phyloP scores from a whole-genome alignment of 1,284 basidiomycete species.

The Coniophora puteana region DNA sequence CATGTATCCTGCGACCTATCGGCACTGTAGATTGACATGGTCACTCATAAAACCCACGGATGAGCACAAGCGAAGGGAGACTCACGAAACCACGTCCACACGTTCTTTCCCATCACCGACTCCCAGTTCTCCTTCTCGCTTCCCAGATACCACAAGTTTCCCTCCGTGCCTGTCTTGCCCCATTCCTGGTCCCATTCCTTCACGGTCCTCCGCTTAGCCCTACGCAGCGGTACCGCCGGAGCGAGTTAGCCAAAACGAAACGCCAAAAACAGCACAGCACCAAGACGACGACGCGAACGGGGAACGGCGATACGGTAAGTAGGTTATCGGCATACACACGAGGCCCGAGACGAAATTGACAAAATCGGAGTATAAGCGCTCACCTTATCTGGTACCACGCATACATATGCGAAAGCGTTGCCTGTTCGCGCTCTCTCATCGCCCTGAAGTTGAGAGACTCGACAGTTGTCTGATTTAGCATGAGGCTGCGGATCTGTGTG shows the following conservation, averaged over 20 bases:
- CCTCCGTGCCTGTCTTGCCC: constrained; percentile 70
- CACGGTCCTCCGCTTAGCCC: constrained; percentile 41
- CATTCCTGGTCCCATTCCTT: constrained; percentile 72
- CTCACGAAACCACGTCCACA: constrained; percentile 73
- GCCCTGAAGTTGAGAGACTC: constrained; percentile 59
- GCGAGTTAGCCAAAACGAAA: too few relatives aligned
- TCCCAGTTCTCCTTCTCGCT: constrained; percentile 61
- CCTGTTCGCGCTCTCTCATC: constrained; percentile 62
- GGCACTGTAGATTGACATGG: constrained; percentile 49
- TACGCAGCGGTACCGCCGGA: constrained; percentile 30
- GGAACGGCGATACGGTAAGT: neutral
- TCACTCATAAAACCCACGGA: neutral
- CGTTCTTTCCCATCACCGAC: constrained; percentile 67
- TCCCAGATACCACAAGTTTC: constrained; percentile 85
- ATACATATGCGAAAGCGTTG: constrained; percentile 41
- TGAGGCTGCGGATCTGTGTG: constrained; percentile 62
- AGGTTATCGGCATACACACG: neutral
- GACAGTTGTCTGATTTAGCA: constrained; percentile 72
- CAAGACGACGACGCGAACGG: neutral
- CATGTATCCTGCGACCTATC: constrained; percentile 49
- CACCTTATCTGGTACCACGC: constrained; percentile 49
- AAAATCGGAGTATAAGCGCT: constrained; percentile 17
- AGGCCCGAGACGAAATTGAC: neutral
- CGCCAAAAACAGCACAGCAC: too few relatives aligned
- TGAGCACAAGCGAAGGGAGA: constrained; percentile 17